Evolutionary conservation across 768 basidiomycete species (phyloP), one percentile per base, ranked within the genome.

Genomic region (Lentinula raphanica): DNA sequence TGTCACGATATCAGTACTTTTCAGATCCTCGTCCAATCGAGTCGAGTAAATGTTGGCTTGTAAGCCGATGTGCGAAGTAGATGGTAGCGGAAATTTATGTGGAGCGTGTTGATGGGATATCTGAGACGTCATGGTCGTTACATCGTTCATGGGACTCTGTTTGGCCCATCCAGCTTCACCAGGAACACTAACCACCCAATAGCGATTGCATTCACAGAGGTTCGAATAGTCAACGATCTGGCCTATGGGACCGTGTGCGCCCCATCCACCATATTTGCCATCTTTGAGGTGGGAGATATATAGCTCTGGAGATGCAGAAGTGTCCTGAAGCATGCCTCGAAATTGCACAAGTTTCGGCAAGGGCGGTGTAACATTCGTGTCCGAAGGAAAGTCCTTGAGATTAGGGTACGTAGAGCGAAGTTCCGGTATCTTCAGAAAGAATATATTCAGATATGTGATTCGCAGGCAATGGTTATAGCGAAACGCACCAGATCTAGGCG

Each of bases 261-360:
- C 90, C 91, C 91, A 92, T n/a, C 90, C 91, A 27, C 88, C 89
- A 57, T 79, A 83, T 42, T 65, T 66, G 1, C 74, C 76, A 35
- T 73, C 68, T 42, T 65, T 57, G 25, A 74, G 68, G 40, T 66
- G 75, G 2, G 83, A 79, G 40, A 90, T 73, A 69, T 93, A 93
- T 61, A 94, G 75, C 66, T 92, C 88, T 0, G 82, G 80, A 5
- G 87, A 83, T 17, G 80, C 66, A 2, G 90, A 89, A 2, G 89
- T 91, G 66, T 92, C 91, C 68, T 94, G 92, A 29, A 92, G 76
- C 87, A 92, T 90, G 25, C 80, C 86, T 31, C 82, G 79, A 68
- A 92, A 92, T 19, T 80, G 76, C 3, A 93, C 87, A 3, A 92
- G 77, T 9, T 67, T 66, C 63, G 83, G 78, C 2, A 71, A 71